Base-by-base conservation (phyloP, 164 flowering plant species). In the Annona squamosa region DNA sequence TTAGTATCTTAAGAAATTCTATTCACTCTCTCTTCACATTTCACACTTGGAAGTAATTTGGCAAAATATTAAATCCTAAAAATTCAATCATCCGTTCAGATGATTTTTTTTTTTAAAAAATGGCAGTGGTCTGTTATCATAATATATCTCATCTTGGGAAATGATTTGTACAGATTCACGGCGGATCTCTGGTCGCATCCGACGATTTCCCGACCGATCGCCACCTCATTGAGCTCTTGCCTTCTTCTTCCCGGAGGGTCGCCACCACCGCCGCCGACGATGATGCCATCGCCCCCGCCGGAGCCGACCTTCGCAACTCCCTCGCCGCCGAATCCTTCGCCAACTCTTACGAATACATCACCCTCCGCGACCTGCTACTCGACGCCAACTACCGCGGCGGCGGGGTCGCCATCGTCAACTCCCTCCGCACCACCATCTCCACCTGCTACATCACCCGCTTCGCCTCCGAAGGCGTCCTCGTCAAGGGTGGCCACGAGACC, bases 391-490 rank as follows among this genome's bases (percentile, higher is more conserved):
- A 48, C 82, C 79, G 87, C 17, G 96, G 94, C 0, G 94, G 98
- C 0, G 96, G 89, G 37, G 85, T 92, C 65, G 72, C 86, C 3
- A 88, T 91, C 4, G 66, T 84, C 3, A 83, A 89, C 48, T 88
- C 98, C n/a, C 87, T 91, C 1, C 79, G 98, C 66, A 91, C 85
- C 0, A 77, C 86, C 78, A 89, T 95, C 10, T 91, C 88, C 77
- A 95, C 90, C 75, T 90, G 97, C 69, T 95, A 90, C 93, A 79
- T 95, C 19, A 62, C 88, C n/a, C 94, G 87, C 77, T 92, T 88
- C 84, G 72, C 78, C 66, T 80, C 86, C 64, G 76, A 81, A 19
- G 98, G 96, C 3, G 79, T 92, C 59, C 61, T 80, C 1, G 94
- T 90, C 73, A 80, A 79, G 63, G 77, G 81, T 44, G 97, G 97